Evolutionary conservation across 2,329 filamentous ascomycete genomes (phyloP).

Genomic region (Cryphonectria japonica): DNA sequence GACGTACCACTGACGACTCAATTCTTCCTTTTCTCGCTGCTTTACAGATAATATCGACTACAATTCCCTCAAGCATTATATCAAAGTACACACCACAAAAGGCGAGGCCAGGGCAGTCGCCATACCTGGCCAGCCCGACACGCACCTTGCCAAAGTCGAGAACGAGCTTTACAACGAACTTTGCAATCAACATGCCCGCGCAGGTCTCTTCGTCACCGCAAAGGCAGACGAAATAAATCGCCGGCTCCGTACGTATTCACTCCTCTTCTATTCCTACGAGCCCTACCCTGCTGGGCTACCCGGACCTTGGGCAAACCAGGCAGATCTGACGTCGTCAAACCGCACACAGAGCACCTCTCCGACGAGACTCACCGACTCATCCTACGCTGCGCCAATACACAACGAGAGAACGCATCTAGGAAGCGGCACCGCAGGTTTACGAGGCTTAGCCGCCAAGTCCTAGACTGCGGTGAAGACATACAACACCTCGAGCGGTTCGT

Average conservation of each 20-base stretch:
- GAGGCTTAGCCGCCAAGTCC: slow-evolving; percentile 56
- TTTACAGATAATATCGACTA: slow-evolving; percentile 83
- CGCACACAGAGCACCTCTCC: slow-evolving; percentile 50
- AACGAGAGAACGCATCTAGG: slow-evolving; percentile 40
- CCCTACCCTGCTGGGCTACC: slow-evolving; percentile 6
- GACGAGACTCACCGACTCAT: slow-evolving; percentile 52
- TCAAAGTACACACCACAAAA: slow-evolving; percentile 77
- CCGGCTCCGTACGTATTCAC: slow-evolving; percentile 60
- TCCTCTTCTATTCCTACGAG: neutral
- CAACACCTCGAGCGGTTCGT: slow-evolving; percentile 72
- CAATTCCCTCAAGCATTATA: slow-evolving; percentile 82
- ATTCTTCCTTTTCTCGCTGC: neutral
- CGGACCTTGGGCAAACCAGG: neutral
- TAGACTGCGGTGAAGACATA: slow-evolving; percentile 71
- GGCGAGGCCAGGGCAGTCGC: slow-evolving; percentile 71
- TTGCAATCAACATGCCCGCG: slow-evolving; percentile 74
- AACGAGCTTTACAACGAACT: slow-evolving; percentile 72
- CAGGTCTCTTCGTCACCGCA: slow-evolving; percentile 77
- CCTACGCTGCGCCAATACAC: slow-evolving; percentile 45
- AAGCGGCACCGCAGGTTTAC: slow-evolving; percentile 57
- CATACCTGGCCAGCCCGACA: slow-evolving; percentile 72
- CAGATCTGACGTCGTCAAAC: too few species aligned
- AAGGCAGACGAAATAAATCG: slow-evolving; percentile 79
- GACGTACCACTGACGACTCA: neutral
- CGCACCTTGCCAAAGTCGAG: slow-evolving; percentile 66